Percentiles rank a stretch among this genome's conserved stretches.
These are phyloP conservation scores for Hypoxylon rickii DNA, from an alignment of 495 filamentous ascomycete genomes.

Conservation along the genomic window DNA sequence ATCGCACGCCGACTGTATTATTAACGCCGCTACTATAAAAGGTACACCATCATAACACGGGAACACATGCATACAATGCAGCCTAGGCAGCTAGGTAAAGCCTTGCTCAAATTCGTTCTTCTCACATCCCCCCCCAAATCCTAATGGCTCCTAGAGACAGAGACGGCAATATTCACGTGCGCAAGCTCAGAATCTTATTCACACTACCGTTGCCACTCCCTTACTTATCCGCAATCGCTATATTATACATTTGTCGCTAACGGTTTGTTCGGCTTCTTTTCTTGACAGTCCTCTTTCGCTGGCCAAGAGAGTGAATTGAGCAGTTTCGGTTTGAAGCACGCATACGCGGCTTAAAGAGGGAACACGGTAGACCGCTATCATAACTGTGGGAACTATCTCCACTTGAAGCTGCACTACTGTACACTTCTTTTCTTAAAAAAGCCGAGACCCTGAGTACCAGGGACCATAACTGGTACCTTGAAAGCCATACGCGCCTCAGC, in stretches of 20 bases:
- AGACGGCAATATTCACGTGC: conserved; percentile 26
- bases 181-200: conserved; percentile 26
- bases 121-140: not conserved
- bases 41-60: not conserved
- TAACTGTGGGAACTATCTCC: conserved; percentile 26
- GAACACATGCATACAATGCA: not conserved
- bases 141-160: conserved; percentile 13
- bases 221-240: conserved; percentile 1
- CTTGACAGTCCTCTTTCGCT: not conserved
- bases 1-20: not conserved
- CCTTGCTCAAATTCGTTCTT: conserved; percentile 9
- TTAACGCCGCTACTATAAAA: not conserved
- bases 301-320: too few species aligned
- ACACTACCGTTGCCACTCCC: conserved; percentile 7
- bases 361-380: conserved; percentile 12
- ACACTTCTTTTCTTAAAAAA: conserved; percentile 20
- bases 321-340: too few species aligned
- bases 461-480: conserved; percentile 3
- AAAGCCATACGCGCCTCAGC: conserved; percentile 24
- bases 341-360: too few species aligned
- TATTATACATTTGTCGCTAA: too few species aligned
- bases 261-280: too few species aligned
- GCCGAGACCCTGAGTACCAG: conserved; percentile 15
- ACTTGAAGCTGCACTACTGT: conserved; percentile 25
- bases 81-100: too few species aligned